A percentile compares a stretch with the other conserved stretches of the same genome.
Evolutionary conservation across 176 grass and related monocot genomes (phyloP).

Genomic region (Oryza nivara): DNA sequence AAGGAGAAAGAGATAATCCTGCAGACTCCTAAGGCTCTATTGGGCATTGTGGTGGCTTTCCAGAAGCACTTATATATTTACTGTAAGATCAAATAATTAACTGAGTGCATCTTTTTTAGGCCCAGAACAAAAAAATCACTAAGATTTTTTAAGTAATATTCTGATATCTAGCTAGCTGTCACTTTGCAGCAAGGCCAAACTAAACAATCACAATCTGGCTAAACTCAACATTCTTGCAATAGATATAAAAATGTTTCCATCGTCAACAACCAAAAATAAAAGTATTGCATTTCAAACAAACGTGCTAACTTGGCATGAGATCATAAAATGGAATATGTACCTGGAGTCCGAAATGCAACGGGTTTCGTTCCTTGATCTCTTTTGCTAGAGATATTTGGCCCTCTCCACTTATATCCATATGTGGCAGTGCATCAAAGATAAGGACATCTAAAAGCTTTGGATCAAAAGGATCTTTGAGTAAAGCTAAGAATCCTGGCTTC

Average conservation of each 20-base stretch:
- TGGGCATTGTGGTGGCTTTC: neutral
- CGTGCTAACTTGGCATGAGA: neutral
- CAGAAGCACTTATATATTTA: neutral
- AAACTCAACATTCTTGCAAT: neutral
- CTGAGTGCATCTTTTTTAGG: slow-evolving; percentile 11
- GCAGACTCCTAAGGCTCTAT: neutral
- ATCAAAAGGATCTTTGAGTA: slow-evolving; percentile 91
- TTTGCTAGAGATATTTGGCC: slow-evolving; percentile 84
- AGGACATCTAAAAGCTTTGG: slow-evolving; percentile 95
- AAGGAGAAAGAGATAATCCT: neutral
- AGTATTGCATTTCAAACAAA: slow-evolving; percentile 28
- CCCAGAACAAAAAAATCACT: slow-evolving; percentile 7
- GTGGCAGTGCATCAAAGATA: slow-evolving; percentile 87
- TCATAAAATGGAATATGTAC: slow-evolving; percentile 45
- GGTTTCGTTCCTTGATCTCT: slow-evolving; percentile 90
- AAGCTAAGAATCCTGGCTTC: slow-evolving; percentile 95
- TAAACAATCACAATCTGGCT: slow-evolving; percentile 14
- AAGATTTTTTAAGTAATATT: slow-evolving; percentile 14
- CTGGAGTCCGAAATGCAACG: slow-evolving; percentile 91
- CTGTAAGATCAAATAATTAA: neutral
- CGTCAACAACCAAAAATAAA: neutral
- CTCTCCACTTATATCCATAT: slow-evolving; percentile 89
- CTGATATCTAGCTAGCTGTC: neutral
- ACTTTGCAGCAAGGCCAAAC: slow-evolving; percentile 10
- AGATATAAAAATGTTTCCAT: slow-evolving; percentile 18